Evolutionary conservation across 306 rosid species (phyloP).

Genomic region (Medicago arabica): DNA sequence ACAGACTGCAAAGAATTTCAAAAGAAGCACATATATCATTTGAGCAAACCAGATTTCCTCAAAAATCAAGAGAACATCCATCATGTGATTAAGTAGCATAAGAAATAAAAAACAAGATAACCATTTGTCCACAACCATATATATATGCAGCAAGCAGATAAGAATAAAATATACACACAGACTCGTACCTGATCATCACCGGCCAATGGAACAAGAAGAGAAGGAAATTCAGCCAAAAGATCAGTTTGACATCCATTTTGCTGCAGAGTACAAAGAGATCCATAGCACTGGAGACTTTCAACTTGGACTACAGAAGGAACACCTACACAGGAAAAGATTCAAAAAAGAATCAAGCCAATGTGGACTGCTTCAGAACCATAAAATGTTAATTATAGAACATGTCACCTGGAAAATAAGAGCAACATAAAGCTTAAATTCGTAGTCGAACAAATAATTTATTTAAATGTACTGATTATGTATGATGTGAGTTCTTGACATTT

Average conservation of each 20-base stretch:
- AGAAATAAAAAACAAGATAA: constrained; percentile 12
- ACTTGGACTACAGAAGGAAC: constrained; percentile 79
- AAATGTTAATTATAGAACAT: background rate
- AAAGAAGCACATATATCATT: constrained; percentile 32
- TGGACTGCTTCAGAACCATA: constrained; percentile 21
- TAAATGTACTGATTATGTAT: background rate
- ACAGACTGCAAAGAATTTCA: constrained; percentile 55
- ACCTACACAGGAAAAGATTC: constrained; percentile 55
- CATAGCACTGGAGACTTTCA: constrained; percentile 81
- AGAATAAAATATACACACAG: constrained; percentile 24
- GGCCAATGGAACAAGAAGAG: constrained; percentile 82
- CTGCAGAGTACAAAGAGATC: constrained; percentile 64
- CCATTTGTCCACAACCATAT: background rate
- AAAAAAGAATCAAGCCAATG: constrained; percentile 30
- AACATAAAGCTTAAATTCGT: background rate
- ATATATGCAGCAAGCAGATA: constrained; percentile 2
- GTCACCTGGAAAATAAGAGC: background rate
- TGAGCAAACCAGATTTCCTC: constrained; percentile 5
- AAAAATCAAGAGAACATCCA: constrained; percentile 17
- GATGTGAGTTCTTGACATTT: background rate
- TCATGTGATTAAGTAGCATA: background rate
- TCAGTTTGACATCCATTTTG: constrained; percentile 65
- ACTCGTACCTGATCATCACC: constrained; percentile 64
- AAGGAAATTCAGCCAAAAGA: constrained; percentile 76
- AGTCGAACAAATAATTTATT: background rate